Evolutionary conservation across 257 asterid genomes (phyloP), one percentile per base, ranked within the genome.

Genomic region (Jacaranda mimosifolia): DNA sequence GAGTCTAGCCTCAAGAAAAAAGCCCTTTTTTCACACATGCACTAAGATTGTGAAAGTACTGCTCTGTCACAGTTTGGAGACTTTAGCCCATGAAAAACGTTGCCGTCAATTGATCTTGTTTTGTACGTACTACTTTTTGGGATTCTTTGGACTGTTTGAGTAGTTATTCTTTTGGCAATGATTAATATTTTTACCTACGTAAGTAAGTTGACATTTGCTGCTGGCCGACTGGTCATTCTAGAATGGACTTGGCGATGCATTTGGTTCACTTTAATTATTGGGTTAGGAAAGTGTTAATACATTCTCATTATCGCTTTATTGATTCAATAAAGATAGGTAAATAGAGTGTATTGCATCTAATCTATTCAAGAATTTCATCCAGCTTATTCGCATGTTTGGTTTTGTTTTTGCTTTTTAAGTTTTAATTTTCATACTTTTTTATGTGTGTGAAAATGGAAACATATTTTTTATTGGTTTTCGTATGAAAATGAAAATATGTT

Each of bases 111-210:
- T 1, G 1, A 14, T 4, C 6, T 76, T 56, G 32, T 26, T 26
- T 26, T 26, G 3, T 43, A 26, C 64, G 69, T 51, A 36, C 43
- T 59, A 19, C 17, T 1, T 42, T 57, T 72, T 72, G 57, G 57
- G 32, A 56, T 68, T 72, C 52, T 45, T 72, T 42, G 68, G 56
- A 40, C 66, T 38, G 7, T 2, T 2, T 12, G 32, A 48, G 8
- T 13, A 21, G 7, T 48, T 48, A 7, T 69, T 51, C 73, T 13
- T 18, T 53, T 66, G 26, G 52, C 43, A 43, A 76, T 76, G 43
- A 69, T 59, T 59, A 13, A 36, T 18, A 15, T 59, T 49, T 69
- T 68, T 68, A 77, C 76, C 52, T 66, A 26, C 72, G 55, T 40
- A 39, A 58, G 40, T 58, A 42, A 42, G 53, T 45, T 49, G 43